Evolutionary conservation across 805 yeast species (phyloP).

Genomic region (Saturnispora galanensis): DNA sequence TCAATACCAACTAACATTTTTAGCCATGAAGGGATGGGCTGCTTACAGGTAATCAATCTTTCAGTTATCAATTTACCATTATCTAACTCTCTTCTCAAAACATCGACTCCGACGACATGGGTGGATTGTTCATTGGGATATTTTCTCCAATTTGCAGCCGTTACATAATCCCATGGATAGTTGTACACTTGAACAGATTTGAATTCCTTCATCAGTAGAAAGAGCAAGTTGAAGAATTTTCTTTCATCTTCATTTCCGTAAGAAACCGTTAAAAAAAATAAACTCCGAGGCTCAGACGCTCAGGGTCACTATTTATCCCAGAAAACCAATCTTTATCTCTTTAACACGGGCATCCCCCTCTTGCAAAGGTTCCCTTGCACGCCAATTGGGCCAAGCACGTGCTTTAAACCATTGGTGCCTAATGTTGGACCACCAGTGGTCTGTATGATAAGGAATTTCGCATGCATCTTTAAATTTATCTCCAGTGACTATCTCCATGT

Average conservation of each 20-base stretch:
- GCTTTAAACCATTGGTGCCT: slow-evolving; percentile 28
- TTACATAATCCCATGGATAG: slow-evolving; percentile 89
- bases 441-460: slow-evolving; percentile 30
- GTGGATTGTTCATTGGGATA: slow-evolving; percentile 92
- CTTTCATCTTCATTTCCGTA: background rate
- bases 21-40: slow-evolving; percentile 79
- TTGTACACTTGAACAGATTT: slow-evolving; percentile 57
- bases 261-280: background rate
- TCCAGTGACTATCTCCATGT: slow-evolving; percentile 28
- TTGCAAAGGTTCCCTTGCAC: slow-evolving; percentile 4
- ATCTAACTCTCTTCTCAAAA: slow-evolving; percentile 61
- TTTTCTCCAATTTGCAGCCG: slow-evolving; percentile 94
- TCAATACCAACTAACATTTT: slow-evolving; percentile 61
- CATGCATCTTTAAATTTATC: slow-evolving; percentile 23
- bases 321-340: background rate
- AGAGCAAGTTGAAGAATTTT: background rate
- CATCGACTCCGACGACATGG: slow-evolving; percentile 92
- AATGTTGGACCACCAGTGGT: slow-evolving; percentile 25
- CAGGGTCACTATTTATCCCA: background rate
- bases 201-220: slow-evolving; percentile 61
- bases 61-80: slow-evolving; percentile 62
- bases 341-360: background rate
- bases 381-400: slow-evolving; percentile 27
- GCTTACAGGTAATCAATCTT: slow-evolving; percentile 80
- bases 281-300: background rate